Evolutionary conservation across 2,329 filamentous ascomycete genomes (phyloP).

Genomic region (Ophiostoma ips): DNA sequence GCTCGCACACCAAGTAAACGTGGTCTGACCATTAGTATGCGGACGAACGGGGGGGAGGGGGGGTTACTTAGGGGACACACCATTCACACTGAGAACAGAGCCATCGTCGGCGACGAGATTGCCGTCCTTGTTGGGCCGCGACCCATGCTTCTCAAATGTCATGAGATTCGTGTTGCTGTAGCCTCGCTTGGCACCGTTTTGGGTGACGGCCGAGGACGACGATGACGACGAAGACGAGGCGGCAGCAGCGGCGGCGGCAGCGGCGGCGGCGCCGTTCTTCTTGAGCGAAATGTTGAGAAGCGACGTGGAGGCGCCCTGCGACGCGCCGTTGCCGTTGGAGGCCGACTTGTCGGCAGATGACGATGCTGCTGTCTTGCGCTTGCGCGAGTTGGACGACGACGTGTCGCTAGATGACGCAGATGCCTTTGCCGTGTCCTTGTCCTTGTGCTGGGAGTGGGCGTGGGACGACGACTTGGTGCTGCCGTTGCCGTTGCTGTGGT

Average conservation of each 20-base stretch:
- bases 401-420: conserved; percentile 10
- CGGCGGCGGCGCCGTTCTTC: conserved; percentile 11
- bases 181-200: conserved; percentile 13
- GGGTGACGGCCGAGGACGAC: conserved; percentile 17
- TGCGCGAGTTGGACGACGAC: conserved; percentile 43
- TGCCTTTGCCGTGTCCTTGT: conserved; percentile 15
- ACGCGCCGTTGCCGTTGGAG: neutral
- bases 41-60: neutral
- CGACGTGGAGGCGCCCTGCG: conserved; percentile 6
- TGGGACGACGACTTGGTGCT: conserved; percentile 3
- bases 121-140: conserved; percentile 52
- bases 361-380: conserved; percentile 67
- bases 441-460: conserved; percentile 14
- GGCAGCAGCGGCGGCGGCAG: conserved; percentile 21
- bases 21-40: conserved; percentile 36
- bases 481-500: conserved; percentile 14
- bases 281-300: conserved; percentile 9
- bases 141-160: conserved; percentile 62
- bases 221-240: conserved; percentile 25
- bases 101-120: conserved; percentile 84
- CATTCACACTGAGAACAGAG: conserved; percentile 68
- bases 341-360: conserved; percentile 16
- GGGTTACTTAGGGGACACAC: conserved; percentile 36
- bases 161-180: conserved; percentile 70
- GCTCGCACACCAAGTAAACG: conserved; percentile 94